Evolutionary conservation across 768 basidiomycete genomes (phyloP).

Genomic region (Aureoboletus auriporus): DNA sequence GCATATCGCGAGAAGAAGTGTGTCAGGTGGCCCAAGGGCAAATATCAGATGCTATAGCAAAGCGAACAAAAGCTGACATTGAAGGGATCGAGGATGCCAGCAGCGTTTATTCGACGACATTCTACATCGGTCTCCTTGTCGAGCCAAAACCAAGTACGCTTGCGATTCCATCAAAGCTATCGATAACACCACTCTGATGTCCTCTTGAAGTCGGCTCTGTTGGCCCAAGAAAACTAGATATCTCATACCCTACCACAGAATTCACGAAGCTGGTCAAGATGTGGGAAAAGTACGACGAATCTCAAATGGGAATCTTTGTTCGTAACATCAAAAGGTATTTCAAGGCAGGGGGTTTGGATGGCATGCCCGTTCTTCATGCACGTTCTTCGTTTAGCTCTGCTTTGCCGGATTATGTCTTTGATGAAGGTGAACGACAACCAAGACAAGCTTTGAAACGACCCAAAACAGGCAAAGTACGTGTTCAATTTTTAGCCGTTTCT

Average conservation of each 20-base stretch:
- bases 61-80: slow-evolving; percentile 74
- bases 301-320: slow-evolving; percentile 90
- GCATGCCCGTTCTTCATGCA: slow-evolving; percentile 19
- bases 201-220: slow-evolving; percentile 57
- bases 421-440: slow-evolving; percentile 73
- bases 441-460: slow-evolving; percentile 69
- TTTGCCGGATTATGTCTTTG: slow-evolving; percentile 81
- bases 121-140: slow-evolving; percentile 93
- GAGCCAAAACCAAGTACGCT: slow-evolving; percentile 84
- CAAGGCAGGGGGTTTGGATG: slow-evolving; percentile 6
- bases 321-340: slow-evolving; percentile 86
- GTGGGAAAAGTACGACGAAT: slow-evolving; percentile 94
- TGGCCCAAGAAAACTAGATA: slow-evolving; percentile 85
- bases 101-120: slow-evolving; percentile 92
- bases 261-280: slow-evolving; percentile 90
- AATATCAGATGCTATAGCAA: slow-evolving; percentile 64
- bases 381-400: slow-evolving; percentile 45
- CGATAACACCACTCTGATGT: slow-evolving; percentile 12
- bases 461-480: slow-evolving; percentile 56
- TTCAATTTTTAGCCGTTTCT: slow-evolving; percentile 11
- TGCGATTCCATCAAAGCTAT: slow-evolving; percentile 13
- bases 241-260: slow-evolving; percentile 94
- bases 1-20: slow-evolving; percentile 83
- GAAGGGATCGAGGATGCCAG: slow-evolving; percentile 72
- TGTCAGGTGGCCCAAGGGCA: slow-evolving; percentile 86